These are phyloP conservation scores for Nasturtium officinale DNA, from an alignment of 345 rosid species.

Conservation along the genomic window DNA sequence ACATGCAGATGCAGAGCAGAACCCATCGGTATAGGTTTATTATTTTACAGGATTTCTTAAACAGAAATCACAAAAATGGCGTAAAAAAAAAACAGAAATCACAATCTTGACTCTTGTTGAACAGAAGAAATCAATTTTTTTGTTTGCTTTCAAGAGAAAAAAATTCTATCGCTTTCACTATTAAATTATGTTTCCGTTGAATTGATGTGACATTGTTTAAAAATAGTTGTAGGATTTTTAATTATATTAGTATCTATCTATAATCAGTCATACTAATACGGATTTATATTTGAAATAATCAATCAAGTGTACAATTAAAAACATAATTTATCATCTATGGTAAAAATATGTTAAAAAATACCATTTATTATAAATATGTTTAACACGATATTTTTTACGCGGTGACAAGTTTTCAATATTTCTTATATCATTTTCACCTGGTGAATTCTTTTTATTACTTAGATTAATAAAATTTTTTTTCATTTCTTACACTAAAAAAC, in stretches of 20 bases:
- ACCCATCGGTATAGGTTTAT: not conserved
- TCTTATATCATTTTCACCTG: not conserved
- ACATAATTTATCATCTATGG: not conserved
- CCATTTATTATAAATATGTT: not conserved
- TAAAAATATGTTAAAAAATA: too few species aligned
- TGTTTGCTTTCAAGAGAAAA: not conserved
- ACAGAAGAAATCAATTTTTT: not conserved
- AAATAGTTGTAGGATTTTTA: not conserved
- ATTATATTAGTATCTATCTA: not conserved
- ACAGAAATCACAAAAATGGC: too few species aligned
- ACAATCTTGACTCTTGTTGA: not conserved
- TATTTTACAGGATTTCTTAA: not conserved
- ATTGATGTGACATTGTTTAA: not conserved
- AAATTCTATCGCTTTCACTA: conserved; percentile 12
- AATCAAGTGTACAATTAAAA: not conserved
- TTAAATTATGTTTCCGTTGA: not conserved
- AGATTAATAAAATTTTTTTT: not conserved
- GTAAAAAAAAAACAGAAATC: not conserved
- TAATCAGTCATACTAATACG: not conserved
- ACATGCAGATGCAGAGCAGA: not conserved
- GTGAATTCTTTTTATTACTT: not conserved
- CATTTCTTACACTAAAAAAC: not conserved
- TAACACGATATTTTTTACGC: not conserved
- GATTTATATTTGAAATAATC: not conserved
- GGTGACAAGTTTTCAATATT: not conserved